These are phyloP conservation scores for Russula dissimulans DNA, from an alignment of 768 basidiomycete genomes.

Conservation along the genomic window DNA sequence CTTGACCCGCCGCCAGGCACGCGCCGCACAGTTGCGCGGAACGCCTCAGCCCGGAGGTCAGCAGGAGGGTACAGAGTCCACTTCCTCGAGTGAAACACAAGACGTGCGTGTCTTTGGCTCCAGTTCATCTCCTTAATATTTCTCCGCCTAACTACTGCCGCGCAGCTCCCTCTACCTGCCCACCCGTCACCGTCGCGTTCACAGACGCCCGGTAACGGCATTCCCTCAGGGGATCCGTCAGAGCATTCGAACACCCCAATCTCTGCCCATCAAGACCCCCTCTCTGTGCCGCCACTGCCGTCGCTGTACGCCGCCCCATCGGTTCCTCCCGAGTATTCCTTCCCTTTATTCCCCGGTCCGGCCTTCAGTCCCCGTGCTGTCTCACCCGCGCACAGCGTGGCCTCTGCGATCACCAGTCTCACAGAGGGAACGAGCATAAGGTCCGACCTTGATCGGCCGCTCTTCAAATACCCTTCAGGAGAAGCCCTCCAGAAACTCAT, in stretches of 20 bases:
- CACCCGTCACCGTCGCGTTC: slow-evolving; percentile 14
- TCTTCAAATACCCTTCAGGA: slow-evolving; percentile 14
- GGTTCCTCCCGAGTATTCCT: slow-evolving; percentile 14
- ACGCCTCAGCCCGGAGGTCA: slow-evolving; percentile 1
- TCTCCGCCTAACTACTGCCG: not conserved
- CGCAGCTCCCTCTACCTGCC: not conserved
- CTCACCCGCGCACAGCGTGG: slow-evolving; percentile 55
- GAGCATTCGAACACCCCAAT: slow-evolving; percentile 13
- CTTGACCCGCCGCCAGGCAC: slow-evolving; percentile 18
- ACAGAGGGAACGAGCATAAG: slow-evolving; percentile 28
- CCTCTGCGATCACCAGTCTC: slow-evolving; percentile 43
- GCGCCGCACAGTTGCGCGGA: slow-evolving; percentile 14
- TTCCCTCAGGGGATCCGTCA: slow-evolving; percentile 13
- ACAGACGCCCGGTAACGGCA: slow-evolving; percentile 15
- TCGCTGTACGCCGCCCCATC: slow-evolving; percentile 12
- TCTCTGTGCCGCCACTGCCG: slow-evolving; percentile 11
- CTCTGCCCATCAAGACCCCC: slow-evolving; percentile 12
- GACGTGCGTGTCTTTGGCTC: slow-evolving; percentile 12
- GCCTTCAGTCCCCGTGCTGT: slow-evolving; percentile 38
- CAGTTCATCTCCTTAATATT: not conserved
- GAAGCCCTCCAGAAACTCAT: slow-evolving; percentile 19
- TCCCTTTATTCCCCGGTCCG: slow-evolving; percentile 12
- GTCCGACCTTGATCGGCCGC: slow-evolving; percentile 6
- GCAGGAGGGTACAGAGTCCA: slow-evolving; percentile 4
- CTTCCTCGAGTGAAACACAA: slow-evolving; percentile 9